phyloP scores from a whole-genome alignment of 352 stramenopile species.

The Elongisporangium anandrum region DNA sequence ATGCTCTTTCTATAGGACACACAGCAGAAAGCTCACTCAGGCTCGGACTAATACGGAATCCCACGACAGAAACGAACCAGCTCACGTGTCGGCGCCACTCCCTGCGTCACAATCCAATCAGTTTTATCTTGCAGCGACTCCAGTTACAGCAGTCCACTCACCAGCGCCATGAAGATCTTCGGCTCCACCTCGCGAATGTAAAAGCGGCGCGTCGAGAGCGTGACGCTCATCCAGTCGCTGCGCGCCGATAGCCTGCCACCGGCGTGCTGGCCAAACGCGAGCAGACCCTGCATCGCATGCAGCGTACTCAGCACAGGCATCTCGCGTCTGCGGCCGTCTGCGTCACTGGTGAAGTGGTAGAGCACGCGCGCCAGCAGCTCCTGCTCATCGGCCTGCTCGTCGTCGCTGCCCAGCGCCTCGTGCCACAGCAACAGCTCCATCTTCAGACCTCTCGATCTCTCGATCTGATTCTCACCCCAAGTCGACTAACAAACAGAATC shows the following conservation, averaged over 20 bases:
- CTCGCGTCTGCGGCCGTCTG: neutral
- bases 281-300: constrained; percentile 45
- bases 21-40: constrained; percentile 1
- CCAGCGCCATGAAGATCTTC: constrained; percentile 57
- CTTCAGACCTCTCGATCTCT: neutral
- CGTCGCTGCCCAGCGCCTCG: constrained; percentile 54
- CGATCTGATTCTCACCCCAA: neutral
- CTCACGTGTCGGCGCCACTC: constrained; percentile 18
- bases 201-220: constrained; percentile 31
- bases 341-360: constrained; percentile 14
- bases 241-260: neutral
- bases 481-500: too few relatives aligned
- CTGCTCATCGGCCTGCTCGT: constrained; percentile 55
- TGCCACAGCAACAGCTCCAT: constrained; percentile 64
- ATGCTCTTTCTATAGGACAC: constrained; percentile 26
- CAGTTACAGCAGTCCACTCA: constrained; percentile 8
- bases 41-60: neutral
- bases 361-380: constrained; percentile 45
- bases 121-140: neutral
- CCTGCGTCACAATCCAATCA: constrained; percentile 10
- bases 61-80: constrained; percentile 17
- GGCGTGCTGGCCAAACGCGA: constrained; percentile 34
- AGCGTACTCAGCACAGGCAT: constrained; percentile 24
- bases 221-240: constrained; percentile 38
- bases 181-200: constrained; percentile 53